Conservation (phyloP, 83 land plant species). For the Isoetes engelmannii region DNA sequence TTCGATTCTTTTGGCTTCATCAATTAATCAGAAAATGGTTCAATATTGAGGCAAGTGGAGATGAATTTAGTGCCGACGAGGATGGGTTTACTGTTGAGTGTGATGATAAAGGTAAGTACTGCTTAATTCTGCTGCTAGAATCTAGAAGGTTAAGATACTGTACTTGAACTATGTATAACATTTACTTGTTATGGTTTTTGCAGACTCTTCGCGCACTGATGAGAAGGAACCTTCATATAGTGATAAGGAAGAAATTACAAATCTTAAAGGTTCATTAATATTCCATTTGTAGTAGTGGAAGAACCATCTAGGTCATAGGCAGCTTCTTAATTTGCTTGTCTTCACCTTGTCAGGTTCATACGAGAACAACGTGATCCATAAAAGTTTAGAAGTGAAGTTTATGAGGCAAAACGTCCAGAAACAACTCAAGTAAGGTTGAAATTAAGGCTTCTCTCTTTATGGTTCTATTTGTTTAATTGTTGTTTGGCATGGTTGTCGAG, state of each 20-base stretch:
- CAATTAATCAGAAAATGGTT: conserved; percentile 23
- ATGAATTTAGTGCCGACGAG: conserved; percentile 14
- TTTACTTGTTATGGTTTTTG: too few relatives aligned
- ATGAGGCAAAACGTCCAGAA: not conserved
- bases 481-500: conserved; percentile 5
- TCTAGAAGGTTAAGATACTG: conserved; percentile 19
- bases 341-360: too few relatives aligned
- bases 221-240: too few relatives aligned
- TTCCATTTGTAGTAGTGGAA: too few relatives aligned
- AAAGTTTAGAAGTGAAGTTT: not conserved
- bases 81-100: not conserved
- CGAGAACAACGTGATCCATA: conserved; percentile 13
- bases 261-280: too few relatives aligned
- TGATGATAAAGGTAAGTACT: not conserved
- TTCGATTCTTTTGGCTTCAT: conserved; percentile 19
- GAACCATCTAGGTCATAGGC: too few relatives aligned
- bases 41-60: conserved; percentile 10
- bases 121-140: not conserved
- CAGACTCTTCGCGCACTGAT: too few relatives aligned
- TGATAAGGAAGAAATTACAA: too few relatives aligned
- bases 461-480: not conserved
- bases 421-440: not conserved
- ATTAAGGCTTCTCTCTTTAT: not conserved
- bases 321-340: too few relatives aligned
- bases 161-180: conserved; percentile 13